A percentile compares a stretch with the other conserved stretches of the same genome.
These are phyloP conservation scores for Sarocladium oryzae DNA, from an alignment of 2,329 filamentous ascomycete species.

Conservation along the genomic window DNA sequence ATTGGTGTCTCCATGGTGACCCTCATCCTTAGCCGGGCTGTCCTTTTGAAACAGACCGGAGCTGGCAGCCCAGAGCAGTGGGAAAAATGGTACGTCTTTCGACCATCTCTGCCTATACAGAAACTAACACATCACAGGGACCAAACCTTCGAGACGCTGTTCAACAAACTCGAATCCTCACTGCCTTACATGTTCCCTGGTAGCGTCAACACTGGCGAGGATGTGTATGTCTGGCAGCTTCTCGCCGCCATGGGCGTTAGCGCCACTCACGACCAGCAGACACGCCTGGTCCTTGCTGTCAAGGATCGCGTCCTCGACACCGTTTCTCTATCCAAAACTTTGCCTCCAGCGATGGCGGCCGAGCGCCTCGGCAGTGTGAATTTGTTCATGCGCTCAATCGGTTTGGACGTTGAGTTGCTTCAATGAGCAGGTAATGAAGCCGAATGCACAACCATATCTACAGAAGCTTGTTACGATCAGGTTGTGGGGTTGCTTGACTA, in stretches of 20 bases:
- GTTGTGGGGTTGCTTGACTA: background rate
- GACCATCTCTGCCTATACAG: constrained; percentile 2
- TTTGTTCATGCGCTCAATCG: constrained; percentile 96
- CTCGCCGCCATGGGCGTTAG: constrained; percentile 91
- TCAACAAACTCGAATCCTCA: constrained; percentile 78
- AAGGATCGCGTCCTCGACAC: constrained; percentile 98
- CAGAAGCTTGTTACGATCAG: background rate
- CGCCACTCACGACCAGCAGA: constrained; percentile 89
- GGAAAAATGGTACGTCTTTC: constrained; percentile 64
- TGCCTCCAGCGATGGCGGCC: constrained; percentile 78
- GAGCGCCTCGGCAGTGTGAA: constrained; percentile 89
- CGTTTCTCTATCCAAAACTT: constrained; percentile 77
- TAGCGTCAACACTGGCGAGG: constrained; percentile 82
- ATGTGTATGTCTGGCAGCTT: constrained; percentile 98
- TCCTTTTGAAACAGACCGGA: constrained; percentile 80
- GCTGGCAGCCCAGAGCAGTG: constrained; percentile 65
- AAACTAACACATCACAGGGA: constrained; percentile 48
- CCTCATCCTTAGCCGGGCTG: constrained; percentile 88
- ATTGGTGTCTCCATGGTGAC: constrained; percentile 87
- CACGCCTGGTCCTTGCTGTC: constrained; percentile 86
- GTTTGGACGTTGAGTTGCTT: constrained; percentile 83
- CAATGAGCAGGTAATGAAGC: constrained; percentile 22
- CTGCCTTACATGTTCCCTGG: constrained; percentile 85
- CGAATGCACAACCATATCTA: background rate
- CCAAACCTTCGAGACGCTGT: constrained; percentile 75